Evolutionary conservation across 768 basidiomycete genomes (phyloP), one percentile per base, ranked within the genome.

Genomic region (Naganishia kalamii): DNA sequence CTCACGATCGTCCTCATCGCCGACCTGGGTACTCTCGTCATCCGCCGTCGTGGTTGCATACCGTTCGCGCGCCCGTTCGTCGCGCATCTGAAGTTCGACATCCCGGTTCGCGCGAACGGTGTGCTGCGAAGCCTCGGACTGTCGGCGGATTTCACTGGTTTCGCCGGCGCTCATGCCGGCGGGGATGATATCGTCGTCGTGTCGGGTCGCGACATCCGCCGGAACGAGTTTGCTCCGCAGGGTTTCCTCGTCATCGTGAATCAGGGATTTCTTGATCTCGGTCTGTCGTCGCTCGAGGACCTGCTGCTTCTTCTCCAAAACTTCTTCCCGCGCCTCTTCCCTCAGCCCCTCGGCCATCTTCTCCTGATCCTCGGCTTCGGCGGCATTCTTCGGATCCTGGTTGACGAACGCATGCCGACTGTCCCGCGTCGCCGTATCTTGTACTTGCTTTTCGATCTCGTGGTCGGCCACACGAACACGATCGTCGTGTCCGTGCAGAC

Each of bases 211-310:
- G 15, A 65, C 6, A 32, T 52, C 52, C 21, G 52, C 15, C 5
- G 64, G 64, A 8, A 60, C 64, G 21, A 65, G 33, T 21, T 29
- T 48, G 19, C 30, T 60, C 54, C 41, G 29, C 29, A 65, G 35
- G 15, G 52, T 46, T 7, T 59, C 54, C n/a, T 37, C 44, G 27
- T 35, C 44, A 44, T 65, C 64, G n/a, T 59, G 13, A 21, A 59
- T 41, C 41, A 65, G 29, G 13, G 40, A 23, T 17, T 65, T 29
- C 46, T 59, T 50, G 44, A 65, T 65, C 64, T 65, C 64, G 23
- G 54, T 47, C 27, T 65, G n/a, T 30, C 54, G 54, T 15, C 60
- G 21, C 30, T 59, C 54, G 13, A 59, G 30, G 43, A 60, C 21
- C 30, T 47, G 1, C 4, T 33, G 40, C 33, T 65, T 60, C 21